Conservation (phyloP, 2,329 filamentous ascomycete genomes). For the Fonsecaea monophora region DNA sequence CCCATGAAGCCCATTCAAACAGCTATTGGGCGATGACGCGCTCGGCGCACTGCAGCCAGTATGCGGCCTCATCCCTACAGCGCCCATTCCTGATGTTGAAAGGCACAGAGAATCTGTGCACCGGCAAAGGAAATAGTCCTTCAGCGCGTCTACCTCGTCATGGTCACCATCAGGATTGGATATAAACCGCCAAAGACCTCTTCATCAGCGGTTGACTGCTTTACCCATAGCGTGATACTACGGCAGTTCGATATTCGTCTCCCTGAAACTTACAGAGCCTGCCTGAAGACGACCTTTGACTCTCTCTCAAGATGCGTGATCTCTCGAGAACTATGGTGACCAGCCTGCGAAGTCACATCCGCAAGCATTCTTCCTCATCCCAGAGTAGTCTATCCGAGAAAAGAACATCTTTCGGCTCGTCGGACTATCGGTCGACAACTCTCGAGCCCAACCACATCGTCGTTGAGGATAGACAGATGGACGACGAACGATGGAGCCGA, state of each 20-base stretch:
- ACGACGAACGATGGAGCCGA: constrained; percentile 35
- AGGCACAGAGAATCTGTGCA: neutral
- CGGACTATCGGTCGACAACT: constrained; percentile 31
- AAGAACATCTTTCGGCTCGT: constrained; percentile 23
- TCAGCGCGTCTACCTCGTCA: neutral
- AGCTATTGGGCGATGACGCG: neutral
- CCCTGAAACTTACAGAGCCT: neutral
- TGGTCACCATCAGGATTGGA: neutral
- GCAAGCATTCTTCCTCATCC: constrained; percentile 16
- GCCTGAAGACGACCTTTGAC: neutral
- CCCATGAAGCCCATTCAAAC: neutral
- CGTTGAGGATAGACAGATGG: constrained; percentile 33
- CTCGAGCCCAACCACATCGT: constrained; percentile 37
- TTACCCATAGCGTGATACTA: neutral
- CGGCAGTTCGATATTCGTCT: neutral
- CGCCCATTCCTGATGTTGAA: neutral
- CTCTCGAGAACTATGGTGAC: constrained; percentile 1
- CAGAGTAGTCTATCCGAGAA: constrained; percentile 8
- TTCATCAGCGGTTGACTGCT: neutral
- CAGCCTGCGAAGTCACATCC: constrained; percentile 14
- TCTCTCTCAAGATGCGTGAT: constrained; percentile 12
- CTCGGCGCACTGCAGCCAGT: neutral
- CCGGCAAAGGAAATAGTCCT: neutral
- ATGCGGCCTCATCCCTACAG: neutral
- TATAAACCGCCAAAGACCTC: neutral